Conservation (phyloP, 1,284 basidiomycete species). For the Heliocybe sulcata region DNA sequence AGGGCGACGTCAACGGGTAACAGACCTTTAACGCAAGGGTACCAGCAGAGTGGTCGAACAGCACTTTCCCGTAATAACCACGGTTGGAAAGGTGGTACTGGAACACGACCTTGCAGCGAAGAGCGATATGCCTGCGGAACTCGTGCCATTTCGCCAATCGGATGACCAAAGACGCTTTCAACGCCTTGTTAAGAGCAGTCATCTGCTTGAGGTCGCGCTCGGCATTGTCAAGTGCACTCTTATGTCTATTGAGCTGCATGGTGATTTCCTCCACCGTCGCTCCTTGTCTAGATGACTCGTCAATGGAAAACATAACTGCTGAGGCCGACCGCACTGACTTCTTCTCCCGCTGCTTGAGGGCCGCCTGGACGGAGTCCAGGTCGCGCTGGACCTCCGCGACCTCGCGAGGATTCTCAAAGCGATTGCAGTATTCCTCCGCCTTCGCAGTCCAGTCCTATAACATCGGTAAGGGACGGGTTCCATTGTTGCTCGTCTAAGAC, state of each 20-base stretch:
- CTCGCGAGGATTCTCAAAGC: conserved; percentile 50
- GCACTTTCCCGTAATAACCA: conserved; percentile 78
- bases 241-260: conserved; percentile 57
- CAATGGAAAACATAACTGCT: background rate
- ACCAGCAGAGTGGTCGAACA: conserved; percentile 75
- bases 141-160: conserved; percentile 79
- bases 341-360: conserved; percentile 65
- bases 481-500: conserved; percentile 9
- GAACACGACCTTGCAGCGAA: conserved; percentile 83
- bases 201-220: conserved; percentile 58
- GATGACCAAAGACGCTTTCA: conserved; percentile 55
- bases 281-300: conserved; percentile 49
- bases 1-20: conserved; percentile 2
- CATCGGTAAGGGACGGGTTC: background rate
- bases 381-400: conserved; percentile 51
- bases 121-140: conserved; percentile 80
- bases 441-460: conserved; percentile 56
- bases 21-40: conserved; percentile 66
- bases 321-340: conserved; percentile 31
- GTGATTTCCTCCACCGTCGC: conserved; percentile 74
- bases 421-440: conserved; percentile 58
- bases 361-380: conserved; percentile 55
- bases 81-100: conserved; percentile 77
- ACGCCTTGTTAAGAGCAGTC: conserved; percentile 56
- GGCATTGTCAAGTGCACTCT: conserved; percentile 46